Conservation (phyloP, 148 eudicot genomes). For the Fagopyrum esculentum region DNA sequence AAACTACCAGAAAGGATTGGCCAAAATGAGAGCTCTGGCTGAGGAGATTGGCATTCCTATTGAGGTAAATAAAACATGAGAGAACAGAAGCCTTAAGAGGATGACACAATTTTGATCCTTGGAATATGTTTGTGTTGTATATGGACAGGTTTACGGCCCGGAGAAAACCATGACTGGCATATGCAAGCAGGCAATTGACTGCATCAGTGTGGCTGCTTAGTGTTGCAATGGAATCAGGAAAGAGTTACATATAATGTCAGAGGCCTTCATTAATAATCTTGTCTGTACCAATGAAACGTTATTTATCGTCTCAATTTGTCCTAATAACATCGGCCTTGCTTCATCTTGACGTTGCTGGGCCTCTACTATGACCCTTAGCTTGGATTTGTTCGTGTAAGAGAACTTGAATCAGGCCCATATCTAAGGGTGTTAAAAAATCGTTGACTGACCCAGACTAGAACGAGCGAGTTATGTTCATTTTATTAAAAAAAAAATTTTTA, state of each 20-base stretch:
- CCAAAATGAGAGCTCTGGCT: slow-evolving; percentile 81
- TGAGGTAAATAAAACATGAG: slow-evolving; percentile 45
- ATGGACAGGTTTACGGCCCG: slow-evolving; percentile 71
- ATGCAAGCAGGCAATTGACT: slow-evolving; percentile 96
- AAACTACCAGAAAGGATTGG: slow-evolving; percentile 93
- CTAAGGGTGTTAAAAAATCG: too few species aligned
- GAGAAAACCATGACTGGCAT: slow-evolving; percentile 98
- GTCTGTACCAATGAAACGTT: neutral
- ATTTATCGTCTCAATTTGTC: neutral
- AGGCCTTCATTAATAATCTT: neutral
- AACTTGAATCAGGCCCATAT: neutral
- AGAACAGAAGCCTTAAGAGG: neutral
- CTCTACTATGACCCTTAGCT: neutral
- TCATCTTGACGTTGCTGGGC: neutral
- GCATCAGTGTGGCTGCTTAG: slow-evolving; percentile 73
- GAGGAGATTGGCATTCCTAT: slow-evolving; percentile 94
- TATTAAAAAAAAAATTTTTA: too few species aligned
- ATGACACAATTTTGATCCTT: neutral
- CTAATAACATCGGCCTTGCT: neutral
- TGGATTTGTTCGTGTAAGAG: neutral
- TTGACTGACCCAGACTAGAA: too few species aligned
- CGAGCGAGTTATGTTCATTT: too few species aligned
- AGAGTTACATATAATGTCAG: neutral
- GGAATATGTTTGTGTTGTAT: neutral
- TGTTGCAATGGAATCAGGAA: neutral